phyloP scores from a whole-genome alignment of 257 asterid species.

The Solanum peruvianum region DNA sequence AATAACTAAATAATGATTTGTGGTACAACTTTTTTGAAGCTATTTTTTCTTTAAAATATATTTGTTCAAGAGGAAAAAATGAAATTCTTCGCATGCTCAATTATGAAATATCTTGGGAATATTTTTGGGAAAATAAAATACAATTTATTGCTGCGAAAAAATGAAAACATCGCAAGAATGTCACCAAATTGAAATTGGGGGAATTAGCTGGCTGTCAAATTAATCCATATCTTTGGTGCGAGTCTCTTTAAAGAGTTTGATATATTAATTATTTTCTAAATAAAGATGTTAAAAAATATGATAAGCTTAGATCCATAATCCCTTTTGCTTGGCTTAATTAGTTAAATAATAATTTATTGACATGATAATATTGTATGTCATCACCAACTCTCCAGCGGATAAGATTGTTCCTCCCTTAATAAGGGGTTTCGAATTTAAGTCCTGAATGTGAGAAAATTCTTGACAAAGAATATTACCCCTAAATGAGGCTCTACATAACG shows the following conservation, averaged over 20 bases:
- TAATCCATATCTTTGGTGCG: neutral
- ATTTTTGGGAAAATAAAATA: too few species aligned
- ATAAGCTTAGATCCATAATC: neutral
- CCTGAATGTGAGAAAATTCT: too few species aligned
- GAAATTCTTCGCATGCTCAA: neutral
- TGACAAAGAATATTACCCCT: fast-evolving
- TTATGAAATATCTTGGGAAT: neutral
- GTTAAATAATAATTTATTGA: neutral
- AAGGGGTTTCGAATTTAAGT: fast-evolving
- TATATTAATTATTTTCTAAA: neutral
- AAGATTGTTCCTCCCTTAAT: too few species aligned
- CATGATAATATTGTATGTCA: neutral
- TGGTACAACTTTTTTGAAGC: neutral
- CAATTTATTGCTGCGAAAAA: too few species aligned
- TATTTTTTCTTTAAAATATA: too few species aligned
- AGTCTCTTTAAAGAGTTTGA: neutral
- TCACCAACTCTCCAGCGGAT: neutral
- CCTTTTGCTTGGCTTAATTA: neutral
- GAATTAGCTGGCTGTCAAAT: neutral
- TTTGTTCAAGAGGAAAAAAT: neutral
- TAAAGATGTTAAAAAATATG: neutral
- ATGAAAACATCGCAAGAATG: too few species aligned
- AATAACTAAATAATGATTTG: neutral
- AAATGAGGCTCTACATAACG: too few species aligned
- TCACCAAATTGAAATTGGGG: too few species aligned